Conservation (phyloP, 805 yeast genomes). For the Priceomyces haplophilus region DNA sequence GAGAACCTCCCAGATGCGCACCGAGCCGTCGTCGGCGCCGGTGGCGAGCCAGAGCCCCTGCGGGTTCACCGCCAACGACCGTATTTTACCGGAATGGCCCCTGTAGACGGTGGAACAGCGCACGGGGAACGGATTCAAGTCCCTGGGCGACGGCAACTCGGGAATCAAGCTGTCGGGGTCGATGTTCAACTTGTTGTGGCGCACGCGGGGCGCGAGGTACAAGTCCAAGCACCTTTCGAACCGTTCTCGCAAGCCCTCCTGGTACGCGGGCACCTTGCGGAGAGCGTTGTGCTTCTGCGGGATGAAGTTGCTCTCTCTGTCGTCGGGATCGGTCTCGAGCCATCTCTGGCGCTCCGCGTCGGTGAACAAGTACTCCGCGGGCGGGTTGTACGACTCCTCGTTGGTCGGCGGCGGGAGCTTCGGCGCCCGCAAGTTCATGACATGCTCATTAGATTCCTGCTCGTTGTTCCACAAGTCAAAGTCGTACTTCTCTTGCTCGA, state of each 20-base stretch:
- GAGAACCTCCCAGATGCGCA: slow-evolving; percentile 93
- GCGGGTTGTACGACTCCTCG: slow-evolving; percentile 96
- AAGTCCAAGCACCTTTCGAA: slow-evolving; percentile 90
- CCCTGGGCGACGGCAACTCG: slow-evolving; percentile 94
- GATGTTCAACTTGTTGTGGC: slow-evolving; percentile 83
- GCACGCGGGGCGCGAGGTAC: slow-evolving; percentile 93
- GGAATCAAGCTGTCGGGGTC: slow-evolving; percentile 97
- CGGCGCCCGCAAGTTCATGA: slow-evolving; percentile 93
- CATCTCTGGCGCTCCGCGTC: slow-evolving; percentile 74
- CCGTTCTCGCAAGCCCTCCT: slow-evolving; percentile 78
- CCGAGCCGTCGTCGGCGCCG: slow-evolving; percentile 95
- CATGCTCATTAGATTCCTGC: slow-evolving; percentile 60
- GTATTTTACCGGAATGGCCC: slow-evolving; percentile 82
- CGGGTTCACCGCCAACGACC: slow-evolving; percentile 83
- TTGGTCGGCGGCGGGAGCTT: slow-evolving; percentile 93
- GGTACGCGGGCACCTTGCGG: slow-evolving; percentile 92
- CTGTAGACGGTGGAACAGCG: slow-evolving; percentile 76
- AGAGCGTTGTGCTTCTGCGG: slow-evolving; percentile 81
- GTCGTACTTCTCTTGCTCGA: slow-evolving; percentile 47
- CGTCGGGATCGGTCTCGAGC: slow-evolving; percentile 67
- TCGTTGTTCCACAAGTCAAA: slow-evolving; percentile 82
- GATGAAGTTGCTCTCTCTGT: slow-evolving; percentile 72
- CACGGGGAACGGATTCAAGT: slow-evolving; percentile 94
- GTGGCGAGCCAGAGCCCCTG: slow-evolving; percentile 94
- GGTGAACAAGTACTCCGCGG: slow-evolving; percentile 83